Evolutionary conservation across 2,329 filamentous ascomycete genomes (phyloP).

Genomic region (Fonsecaea monophora): DNA sequence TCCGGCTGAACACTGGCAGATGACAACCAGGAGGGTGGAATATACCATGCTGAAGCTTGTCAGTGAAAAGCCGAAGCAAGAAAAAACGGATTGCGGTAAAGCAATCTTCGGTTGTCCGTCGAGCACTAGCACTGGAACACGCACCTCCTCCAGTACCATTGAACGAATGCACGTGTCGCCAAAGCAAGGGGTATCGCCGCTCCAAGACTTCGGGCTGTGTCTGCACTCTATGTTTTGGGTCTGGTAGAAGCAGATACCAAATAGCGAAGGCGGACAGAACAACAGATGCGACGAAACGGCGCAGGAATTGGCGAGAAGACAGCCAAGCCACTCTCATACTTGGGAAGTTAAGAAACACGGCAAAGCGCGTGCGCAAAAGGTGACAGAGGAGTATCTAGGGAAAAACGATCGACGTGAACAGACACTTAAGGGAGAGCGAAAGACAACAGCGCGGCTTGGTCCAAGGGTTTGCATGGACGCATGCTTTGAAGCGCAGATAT

Average conservation of each 20-base stretch:
- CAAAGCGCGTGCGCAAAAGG: background rate
- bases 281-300: conserved; percentile 20
- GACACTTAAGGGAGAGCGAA: background rate
- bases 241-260: conserved; percentile 21
- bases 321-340: conserved; percentile 24
- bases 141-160: conserved; percentile 32
- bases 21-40: conserved; percentile 30
- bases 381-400: background rate
- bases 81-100: background rate
- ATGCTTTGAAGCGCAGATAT: conserved; percentile 3
- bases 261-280: conserved; percentile 15
- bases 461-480: background rate
- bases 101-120: background rate
- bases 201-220: background rate
- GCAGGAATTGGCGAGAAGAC: conserved; percentile 21
- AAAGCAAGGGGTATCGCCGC: conserved; percentile 28
- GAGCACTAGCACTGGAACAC: background rate
- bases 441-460: background rate
- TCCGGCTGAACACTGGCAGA: conserved; percentile 28
- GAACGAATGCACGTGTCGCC: conserved; percentile 29
- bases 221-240: conserved; percentile 13
- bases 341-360: background rate
- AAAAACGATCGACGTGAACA: background rate
- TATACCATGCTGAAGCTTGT: conserved; percentile 29
- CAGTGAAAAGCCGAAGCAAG: conserved; percentile 1